Conservation (phyloP, 2,329 filamentous ascomycete species). For the Fusarium redolens region DNA sequence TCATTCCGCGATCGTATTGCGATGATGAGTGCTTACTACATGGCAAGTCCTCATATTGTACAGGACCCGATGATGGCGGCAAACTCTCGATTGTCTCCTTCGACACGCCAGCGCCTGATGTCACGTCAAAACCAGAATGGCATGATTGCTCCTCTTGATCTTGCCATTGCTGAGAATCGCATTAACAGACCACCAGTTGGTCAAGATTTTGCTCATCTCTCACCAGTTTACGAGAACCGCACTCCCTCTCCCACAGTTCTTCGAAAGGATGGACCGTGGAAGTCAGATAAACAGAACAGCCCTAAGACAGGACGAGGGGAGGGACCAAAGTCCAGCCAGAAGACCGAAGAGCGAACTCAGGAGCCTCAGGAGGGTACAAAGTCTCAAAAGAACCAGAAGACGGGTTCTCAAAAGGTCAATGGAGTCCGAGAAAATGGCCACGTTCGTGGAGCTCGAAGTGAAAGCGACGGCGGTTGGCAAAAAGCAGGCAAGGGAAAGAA, state of each 20-base stretch:
- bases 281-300: constrained; percentile 42
- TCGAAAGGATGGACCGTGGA: constrained; percentile 61
- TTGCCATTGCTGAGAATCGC: constrained; percentile 61
- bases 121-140: constrained; percentile 59
- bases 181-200: constrained; percentile 50
- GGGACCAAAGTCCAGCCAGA: constrained; percentile 39
- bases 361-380: constrained; percentile 43
- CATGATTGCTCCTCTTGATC: constrained; percentile 66
- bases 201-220: constrained; percentile 66
- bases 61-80: constrained; percentile 48
- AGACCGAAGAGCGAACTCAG: constrained; percentile 40
- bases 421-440: constrained; percentile 64
- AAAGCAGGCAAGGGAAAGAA: constrained; percentile 66
- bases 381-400: constrained; percentile 45
- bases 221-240: constrained; percentile 79
- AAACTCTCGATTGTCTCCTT: constrained; percentile 47
- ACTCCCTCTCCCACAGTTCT: constrained; percentile 75
- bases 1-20: constrained; percentile 58
- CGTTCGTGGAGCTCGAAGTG: constrained; percentile 64
- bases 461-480: constrained; percentile 68
- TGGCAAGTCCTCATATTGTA: constrained; percentile 43
- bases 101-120: constrained; percentile 52
- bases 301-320: constrained; percentile 36
- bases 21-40: constrained; percentile 52
- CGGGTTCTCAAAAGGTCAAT: constrained; percentile 50